A percentile compares a stretch with the other conserved stretches of the same genome.
phyloP scores from a whole-genome alignment of 2,329 filamentous ascomycete species.

The Penicillium frequentans region DNA sequence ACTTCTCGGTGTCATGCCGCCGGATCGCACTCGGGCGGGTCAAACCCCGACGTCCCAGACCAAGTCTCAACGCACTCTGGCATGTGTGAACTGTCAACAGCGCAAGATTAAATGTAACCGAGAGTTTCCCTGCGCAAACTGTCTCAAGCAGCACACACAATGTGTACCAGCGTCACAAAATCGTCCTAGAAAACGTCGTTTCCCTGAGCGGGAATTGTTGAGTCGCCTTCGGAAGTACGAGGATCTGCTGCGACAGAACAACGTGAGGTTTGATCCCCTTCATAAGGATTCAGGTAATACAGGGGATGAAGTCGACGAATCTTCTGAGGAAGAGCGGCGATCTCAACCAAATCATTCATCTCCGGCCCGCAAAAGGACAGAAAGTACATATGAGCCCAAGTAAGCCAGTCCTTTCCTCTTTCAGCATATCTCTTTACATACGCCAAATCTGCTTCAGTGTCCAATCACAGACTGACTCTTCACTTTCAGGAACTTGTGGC shows the following conservation, averaged over 20 bases:
- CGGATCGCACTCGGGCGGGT: not conserved
- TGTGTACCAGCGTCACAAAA: slow-evolving; percentile 52
- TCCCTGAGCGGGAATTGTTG: slow-evolving; percentile 69
- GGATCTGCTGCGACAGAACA: slow-evolving; percentile 62
- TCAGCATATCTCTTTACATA: not conserved
- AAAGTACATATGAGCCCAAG: slow-evolving; percentile 15
- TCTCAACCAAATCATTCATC: not conserved
- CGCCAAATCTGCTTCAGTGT: not conserved
- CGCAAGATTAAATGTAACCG: slow-evolving; percentile 75
- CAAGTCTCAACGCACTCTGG: slow-evolving; percentile 18
- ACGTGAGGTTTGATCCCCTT: slow-evolving; percentile 68
- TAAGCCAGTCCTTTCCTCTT: slow-evolving; percentile 8
- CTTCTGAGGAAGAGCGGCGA: not conserved
- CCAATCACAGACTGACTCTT: not conserved
- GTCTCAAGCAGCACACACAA: slow-evolving; percentile 61
- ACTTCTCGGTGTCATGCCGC: not conserved
- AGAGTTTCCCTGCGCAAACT: slow-evolving; percentile 69
- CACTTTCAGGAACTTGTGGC: slow-evolving; percentile 46
- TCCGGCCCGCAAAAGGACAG: not conserved
- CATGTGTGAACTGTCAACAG: slow-evolving; percentile 73
- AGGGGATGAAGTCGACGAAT: not conserved
- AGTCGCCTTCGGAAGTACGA: slow-evolving; percentile 71
- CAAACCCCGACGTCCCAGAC: not conserved
- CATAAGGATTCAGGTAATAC: slow-evolving; percentile 33
- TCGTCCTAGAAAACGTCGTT: slow-evolving; percentile 58